A percentile compares a stretch with the other conserved stretches of the same genome.
Evolutionary conservation across 1,284 basidiomycete species (phyloP).

Genomic region (Phylloporus sp.): DNA sequence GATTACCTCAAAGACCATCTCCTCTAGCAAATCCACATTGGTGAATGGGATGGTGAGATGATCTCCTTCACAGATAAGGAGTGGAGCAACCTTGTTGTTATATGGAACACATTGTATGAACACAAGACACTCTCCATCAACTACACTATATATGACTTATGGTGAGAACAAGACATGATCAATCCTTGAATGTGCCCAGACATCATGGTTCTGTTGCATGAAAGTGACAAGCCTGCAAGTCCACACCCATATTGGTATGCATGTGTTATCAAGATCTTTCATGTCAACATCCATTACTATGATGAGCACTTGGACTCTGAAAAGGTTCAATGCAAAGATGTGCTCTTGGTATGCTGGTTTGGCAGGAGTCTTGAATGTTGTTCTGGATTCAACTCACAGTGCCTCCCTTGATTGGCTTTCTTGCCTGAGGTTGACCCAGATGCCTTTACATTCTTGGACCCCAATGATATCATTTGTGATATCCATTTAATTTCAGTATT

Average conservation of each 20-base stretch:
- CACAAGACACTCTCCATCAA: not conserved
- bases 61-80: not conserved
- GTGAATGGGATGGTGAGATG: not conserved
- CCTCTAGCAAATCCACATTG: not conserved
- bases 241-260: not conserved
- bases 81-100: not conserved
- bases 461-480: not conserved
- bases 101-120: not conserved
- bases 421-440: not conserved
- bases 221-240: not conserved
- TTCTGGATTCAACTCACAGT: not conserved
- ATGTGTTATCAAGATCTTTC: not conserved
- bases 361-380: not conserved
- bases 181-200: not conserved
- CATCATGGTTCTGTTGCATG: not conserved
- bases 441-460: not conserved
- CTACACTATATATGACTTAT: not conserved
- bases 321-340: not conserved
- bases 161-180: not conserved
- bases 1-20: not conserved
- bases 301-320: not conserved
- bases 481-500: not conserved
- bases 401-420: not conserved
- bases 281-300: not conserved
- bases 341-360: not conserved